Conservation (phyloP, 108 stramenopile species). For the Mayamaea pseudoterrestris region DNA sequence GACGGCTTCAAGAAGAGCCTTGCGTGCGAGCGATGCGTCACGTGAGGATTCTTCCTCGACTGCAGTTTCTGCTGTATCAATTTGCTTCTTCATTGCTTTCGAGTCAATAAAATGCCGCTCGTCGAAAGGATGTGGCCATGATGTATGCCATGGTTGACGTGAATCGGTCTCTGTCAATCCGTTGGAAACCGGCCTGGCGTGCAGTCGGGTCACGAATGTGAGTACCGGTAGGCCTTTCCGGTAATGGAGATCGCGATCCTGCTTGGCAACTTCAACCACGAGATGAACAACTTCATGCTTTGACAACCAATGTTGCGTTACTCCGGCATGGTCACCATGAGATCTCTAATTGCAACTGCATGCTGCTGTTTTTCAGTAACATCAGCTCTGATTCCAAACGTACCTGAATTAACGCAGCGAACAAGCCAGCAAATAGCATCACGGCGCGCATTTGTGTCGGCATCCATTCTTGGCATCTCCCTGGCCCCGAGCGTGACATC, state of each 20-base stretch:
- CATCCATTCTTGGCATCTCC: not conserved
- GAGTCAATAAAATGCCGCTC: too few species aligned
- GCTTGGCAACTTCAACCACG: too few species aligned
- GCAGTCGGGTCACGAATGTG: not conserved
- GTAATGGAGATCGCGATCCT: too few species aligned
- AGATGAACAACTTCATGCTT: too few species aligned
- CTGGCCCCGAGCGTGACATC: too few species aligned
- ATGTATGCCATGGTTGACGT: not conserved
- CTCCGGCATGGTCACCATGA: too few species aligned
- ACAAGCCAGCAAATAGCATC: not conserved
- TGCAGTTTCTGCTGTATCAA: not conserved
- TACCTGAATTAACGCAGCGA: not conserved
- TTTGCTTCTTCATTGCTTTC: too few species aligned
- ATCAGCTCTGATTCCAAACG: too few species aligned
- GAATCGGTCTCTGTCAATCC: not conserved
- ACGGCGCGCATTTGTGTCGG: not conserved
- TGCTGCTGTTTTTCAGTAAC: too few species aligned
- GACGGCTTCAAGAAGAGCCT: not conserved
- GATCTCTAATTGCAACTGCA: too few species aligned
- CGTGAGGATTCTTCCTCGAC: not conserved
- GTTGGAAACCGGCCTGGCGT: not conserved
- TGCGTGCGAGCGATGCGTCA: not conserved
- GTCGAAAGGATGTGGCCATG: not conserved
- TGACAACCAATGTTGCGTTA: too few species aligned
- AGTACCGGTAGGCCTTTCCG: too few species aligned